Conservation (phyloP, 2,329 filamentous ascomycete species). For the Gaeumannomyces tritici region DNA sequence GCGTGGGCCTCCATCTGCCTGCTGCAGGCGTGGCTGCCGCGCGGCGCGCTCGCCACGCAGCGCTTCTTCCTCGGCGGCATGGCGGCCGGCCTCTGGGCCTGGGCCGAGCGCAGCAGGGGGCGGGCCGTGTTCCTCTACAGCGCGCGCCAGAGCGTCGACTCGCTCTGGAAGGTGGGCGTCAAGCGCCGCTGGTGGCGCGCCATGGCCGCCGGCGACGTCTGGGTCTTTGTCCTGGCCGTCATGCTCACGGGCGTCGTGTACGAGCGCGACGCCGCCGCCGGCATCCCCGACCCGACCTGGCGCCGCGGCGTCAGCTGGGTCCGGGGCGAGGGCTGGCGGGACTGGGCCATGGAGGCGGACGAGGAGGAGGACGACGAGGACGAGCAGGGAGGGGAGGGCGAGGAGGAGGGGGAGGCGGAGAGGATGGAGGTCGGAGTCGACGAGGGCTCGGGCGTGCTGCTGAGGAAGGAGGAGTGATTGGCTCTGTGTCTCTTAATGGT, state of each 20-base stretch:
- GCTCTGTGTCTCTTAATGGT: no score
- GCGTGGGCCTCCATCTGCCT: conserved; percentile 86
- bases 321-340: conserved; percentile 65
- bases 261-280: conserved; percentile 53
- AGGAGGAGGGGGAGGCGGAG: conserved; percentile 22
- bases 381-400: conserved; percentile 25
- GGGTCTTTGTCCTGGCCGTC: conserved; percentile 71
- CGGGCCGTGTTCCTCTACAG: conserved; percentile 69
- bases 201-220: conserved; percentile 72
- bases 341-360: conserved; percentile 50
- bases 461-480: neutral
- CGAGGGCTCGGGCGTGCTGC: neutral
- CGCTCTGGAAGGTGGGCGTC: conserved; percentile 84
- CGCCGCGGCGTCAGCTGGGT: conserved; percentile 67
- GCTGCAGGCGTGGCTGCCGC: conserved; percentile 71
- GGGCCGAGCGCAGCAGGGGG: conserved; percentile 57
- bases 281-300: conserved; percentile 56
- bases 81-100: conserved; percentile 76
- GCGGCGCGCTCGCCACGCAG: conserved; percentile 65
- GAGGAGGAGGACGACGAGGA: conserved; percentile 40
- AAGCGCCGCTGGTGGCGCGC: conserved; percentile 86
- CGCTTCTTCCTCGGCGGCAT: conserved; percentile 87
- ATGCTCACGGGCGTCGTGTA: conserved; percentile 71
- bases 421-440: neutral
- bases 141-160: conserved; percentile 69